phyloP scores from a whole-genome alignment of 164 flowering plant species.

The Taxillus chinensis region DNA sequence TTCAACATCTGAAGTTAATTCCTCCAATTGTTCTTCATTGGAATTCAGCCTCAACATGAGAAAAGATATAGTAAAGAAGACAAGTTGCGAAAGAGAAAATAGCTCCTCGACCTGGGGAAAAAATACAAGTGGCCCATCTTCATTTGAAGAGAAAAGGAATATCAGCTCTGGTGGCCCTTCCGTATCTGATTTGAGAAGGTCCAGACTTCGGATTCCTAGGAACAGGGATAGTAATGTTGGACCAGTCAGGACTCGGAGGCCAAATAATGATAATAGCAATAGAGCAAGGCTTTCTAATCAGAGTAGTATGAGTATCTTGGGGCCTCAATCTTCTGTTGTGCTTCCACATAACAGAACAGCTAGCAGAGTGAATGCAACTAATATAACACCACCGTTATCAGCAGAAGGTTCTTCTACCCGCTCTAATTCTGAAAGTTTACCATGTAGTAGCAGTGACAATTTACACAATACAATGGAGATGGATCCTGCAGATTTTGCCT shows the following conservation, averaged over 20 bases:
- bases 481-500: slow-evolving; percentile 31
- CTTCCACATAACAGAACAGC: slow-evolving; percentile 16
- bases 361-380: slow-evolving; percentile 10
- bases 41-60: slow-evolving; percentile 27
- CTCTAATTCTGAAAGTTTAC: slow-evolving; percentile 18
- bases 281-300: slow-evolving; percentile 30
- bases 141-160: slow-evolving; percentile 9
- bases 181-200: slow-evolving; percentile 34
- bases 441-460: slow-evolving; percentile 29
- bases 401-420: slow-evolving; percentile 17
- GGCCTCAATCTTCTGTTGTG: slow-evolving; percentile 17
- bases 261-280: slow-evolving; percentile 19
- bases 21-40: slow-evolving; percentile 36
- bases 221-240: slow-evolving; percentile 20
- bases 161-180: slow-evolving; percentile 29
- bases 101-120: slow-evolving; percentile 47
- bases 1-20: slow-evolving; percentile 44
- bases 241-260: slow-evolving; percentile 47
- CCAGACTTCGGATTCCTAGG: slow-evolving; percentile 24
- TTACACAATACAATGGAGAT: slow-evolving; percentile 18
- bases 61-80: slow-evolving; percentile 27
- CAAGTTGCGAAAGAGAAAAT: slow-evolving; percentile 40
- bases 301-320: slow-evolving; percentile 16
- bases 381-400: slow-evolving; percentile 22
- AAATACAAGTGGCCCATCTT: slow-evolving; percentile 21